phyloP scores from a whole-genome alignment of 2,329 filamentous ascomycete species.

The Fusarium sp. region DNA sequence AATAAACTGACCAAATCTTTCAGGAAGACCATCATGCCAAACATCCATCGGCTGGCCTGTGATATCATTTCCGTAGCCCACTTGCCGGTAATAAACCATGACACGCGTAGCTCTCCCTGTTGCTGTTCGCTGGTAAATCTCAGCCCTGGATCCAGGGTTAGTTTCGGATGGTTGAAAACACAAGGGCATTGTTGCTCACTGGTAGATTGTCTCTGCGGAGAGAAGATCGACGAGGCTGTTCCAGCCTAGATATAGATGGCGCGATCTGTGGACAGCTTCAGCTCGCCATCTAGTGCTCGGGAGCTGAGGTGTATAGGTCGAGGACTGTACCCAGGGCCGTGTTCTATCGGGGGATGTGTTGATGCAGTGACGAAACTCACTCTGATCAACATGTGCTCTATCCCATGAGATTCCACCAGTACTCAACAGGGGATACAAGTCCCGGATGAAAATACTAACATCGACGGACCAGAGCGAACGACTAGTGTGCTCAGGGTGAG shows the following conservation, averaged over 20 bases:
- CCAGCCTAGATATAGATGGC: not conserved
- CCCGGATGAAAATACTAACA: not conserved
- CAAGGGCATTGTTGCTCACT: not conserved
- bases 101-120: not conserved
- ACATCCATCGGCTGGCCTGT: not conserved
- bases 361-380: not conserved
- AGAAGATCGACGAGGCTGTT: not conserved
- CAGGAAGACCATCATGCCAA: constrained; percentile 8
- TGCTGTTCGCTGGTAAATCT: constrained; percentile 1
- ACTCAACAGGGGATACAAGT: not conserved
- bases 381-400: not conserved
- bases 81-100: not conserved
- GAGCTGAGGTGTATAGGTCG: not conserved
- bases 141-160: not conserved
- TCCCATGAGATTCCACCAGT: not conserved
- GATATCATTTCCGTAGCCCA: constrained; percentile 11
- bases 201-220: not conserved
- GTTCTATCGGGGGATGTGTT: not conserved
- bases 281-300: not conserved
- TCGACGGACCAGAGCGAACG: not conserved
- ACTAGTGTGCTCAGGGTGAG: not conserved
- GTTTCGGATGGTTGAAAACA: not conserved
- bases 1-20: constrained; percentile 11
- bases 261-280: not conserved
- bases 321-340: not conserved